Evolutionary conservation across 2,329 filamentous ascomycete species (phyloP).

Genomic region (Fusarium longipes): DNA sequence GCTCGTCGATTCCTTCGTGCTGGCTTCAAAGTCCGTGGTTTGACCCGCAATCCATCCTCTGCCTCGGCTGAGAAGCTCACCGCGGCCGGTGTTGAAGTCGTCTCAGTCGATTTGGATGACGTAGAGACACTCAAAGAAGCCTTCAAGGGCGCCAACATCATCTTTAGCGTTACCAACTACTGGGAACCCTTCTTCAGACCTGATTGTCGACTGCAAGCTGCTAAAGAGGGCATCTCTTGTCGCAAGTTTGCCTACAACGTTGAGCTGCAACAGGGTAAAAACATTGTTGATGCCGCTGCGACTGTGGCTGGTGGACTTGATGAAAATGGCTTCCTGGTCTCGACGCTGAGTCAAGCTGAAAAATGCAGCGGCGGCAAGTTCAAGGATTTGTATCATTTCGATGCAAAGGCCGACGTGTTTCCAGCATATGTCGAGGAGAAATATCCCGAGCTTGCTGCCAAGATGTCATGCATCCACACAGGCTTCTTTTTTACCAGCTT

Average conservation of each 20-base stretch:
- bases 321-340: slow-evolving; percentile 61
- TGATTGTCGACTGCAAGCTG: slow-evolving; percentile 54
- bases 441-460: slow-evolving; percentile 58
- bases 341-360: slow-evolving; percentile 61
- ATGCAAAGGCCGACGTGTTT: slow-evolving; percentile 64
- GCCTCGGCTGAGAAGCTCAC: slow-evolving; percentile 55
- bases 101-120: slow-evolving; percentile 58
- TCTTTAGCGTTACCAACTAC: slow-evolving; percentile 68
- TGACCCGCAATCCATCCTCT: slow-evolving; percentile 60
- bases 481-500: slow-evolving; percentile 62
- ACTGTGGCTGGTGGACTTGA: slow-evolving; percentile 54
- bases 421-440: slow-evolving; percentile 57
- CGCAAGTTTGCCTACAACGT: slow-evolving; percentile 59
- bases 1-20: slow-evolving; percentile 58
- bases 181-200: slow-evolving; percentile 63
- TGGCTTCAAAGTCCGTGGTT: slow-evolving; percentile 58
- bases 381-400: slow-evolving; percentile 64
- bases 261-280: slow-evolving; percentile 57
- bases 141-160: slow-evolving; percentile 59
- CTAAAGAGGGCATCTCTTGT: slow-evolving; percentile 54
- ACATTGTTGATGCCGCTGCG: slow-evolving; percentile 66
- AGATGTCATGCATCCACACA: slow-evolving; percentile 64
- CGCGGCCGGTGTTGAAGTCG: slow-evolving; percentile 56
- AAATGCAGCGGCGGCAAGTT: slow-evolving; percentile 59
- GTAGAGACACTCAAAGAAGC: slow-evolving; percentile 52